Percentiles rank a stretch among this genome's conserved stretches.
Evolutionary conservation across 2,329 filamentous ascomycete genomes (phyloP).

Genomic region (Botrytis aclada): DNA sequence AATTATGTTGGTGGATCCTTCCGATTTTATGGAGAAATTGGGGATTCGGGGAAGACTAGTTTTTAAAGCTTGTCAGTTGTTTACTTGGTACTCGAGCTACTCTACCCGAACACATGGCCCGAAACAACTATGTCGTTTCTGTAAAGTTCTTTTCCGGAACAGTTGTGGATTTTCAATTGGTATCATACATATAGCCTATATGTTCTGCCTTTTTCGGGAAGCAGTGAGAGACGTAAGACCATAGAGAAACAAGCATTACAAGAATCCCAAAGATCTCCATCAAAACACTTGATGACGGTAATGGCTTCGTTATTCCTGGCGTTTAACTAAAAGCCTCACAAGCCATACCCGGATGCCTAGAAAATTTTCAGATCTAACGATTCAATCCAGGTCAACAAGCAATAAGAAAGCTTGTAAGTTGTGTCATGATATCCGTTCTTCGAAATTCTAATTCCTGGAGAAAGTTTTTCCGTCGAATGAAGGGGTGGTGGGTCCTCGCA

Average conservation of each 20-base stretch:
- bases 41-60: constrained; percentile 11
- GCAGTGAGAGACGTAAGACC: not conserved
- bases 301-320: constrained; percentile 2
- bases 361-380: not conserved
- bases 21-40: not conserved
- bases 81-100: constrained; percentile 2
- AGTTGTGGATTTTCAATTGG: not conserved
- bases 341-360: constrained; percentile 6
- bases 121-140: not conserved
- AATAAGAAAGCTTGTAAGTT: not conserved
- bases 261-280: not conserved
- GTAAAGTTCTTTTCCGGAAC: not conserved
- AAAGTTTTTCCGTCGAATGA: constrained; percentile 9
- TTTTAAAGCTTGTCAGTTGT: not conserved
- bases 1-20: constrained; percentile 10
- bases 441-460: not conserved
- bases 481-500: not conserved
- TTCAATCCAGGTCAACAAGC: not conserved
- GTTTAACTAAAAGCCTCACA: not conserved
- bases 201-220: too few species aligned
- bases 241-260: not conserved
- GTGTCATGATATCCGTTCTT: not conserved
- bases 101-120: not conserved
- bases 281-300: not conserved
- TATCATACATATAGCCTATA: not conserved